Base-by-base conservation (phyloP, 2,329 filamentous ascomycete species). In the Kalaharituber pfeilii region DNA sequence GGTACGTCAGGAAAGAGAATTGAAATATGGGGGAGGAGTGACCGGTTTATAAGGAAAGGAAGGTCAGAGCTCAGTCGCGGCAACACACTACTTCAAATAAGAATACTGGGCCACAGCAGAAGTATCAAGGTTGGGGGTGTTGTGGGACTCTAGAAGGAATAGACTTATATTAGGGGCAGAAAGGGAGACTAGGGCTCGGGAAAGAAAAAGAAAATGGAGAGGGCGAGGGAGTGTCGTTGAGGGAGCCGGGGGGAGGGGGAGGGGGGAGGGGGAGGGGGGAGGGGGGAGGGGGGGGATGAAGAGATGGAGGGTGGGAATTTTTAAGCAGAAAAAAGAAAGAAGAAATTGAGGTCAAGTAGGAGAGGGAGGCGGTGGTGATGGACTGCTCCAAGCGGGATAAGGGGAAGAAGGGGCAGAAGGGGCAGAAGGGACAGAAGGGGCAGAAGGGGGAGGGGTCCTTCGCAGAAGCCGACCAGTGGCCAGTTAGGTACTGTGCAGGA, bases 201-300 rank as follows among this genome's bases (percentile, higher is more conserved):
- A 25, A 28, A 30, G 44, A 45, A 53, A 50, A 53, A 56, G 53
- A 55, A 56, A 56, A 54, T 56, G 50, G 50, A 6, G 55, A 56
- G 58, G 59, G 54, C n/a, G n/a, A n/a, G 33, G 30, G 30, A 36
- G 30, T 36, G 30, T 36, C 30, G 7, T 39, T 15, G 33, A 39
- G 13, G 33, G 7, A 13, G 13, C 13, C 13, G 33, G 20, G 7
- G 13, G 33, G 33, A 61, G 61, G 61, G 45, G n/a, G 52, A 49
- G 30, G 30, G 30, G 33, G 7, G 13, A 13, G 33, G 33, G 33
- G 20, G 7, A 13, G 33, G 33, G 61, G 61, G 61, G 45, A 15
- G 52, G 50, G 30, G 30, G 30, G n/a, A 36, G 30, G 45, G n/a
- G 52, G 50, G 30, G 30, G 30, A 36, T 11, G 30, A 56, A 54